phyloP scores from a whole-genome alignment of 139 green algal genomes.

The Auxenochlorella pyrenoidosa region DNA sequence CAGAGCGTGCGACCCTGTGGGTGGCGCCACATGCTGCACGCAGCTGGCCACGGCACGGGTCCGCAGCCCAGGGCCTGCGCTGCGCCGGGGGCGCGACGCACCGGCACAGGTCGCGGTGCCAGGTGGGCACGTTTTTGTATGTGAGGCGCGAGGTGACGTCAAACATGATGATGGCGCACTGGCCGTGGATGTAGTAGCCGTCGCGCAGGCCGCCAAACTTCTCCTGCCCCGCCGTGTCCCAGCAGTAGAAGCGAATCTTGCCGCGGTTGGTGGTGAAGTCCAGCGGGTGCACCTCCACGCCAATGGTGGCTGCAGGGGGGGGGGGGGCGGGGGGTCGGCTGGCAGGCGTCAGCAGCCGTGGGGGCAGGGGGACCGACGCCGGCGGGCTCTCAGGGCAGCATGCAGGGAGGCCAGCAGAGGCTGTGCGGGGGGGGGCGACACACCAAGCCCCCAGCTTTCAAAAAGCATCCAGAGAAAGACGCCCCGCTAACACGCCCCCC shows the following conservation, averaged over 20 bases:
- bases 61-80: too few relatives aligned
- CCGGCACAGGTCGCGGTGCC: conserved; percentile 97
- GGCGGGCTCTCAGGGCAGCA: background rate
- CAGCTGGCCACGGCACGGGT: too few relatives aligned
- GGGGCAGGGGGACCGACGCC: background rate
- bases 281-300: conserved; percentile 98
- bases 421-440: too few relatives aligned
- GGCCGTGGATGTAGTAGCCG: conserved; percentile 99
- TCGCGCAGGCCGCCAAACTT: conserved; percentile 99
- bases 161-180: conserved; percentile 99
- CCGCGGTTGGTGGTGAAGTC: conserved; percentile 99
- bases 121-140: conserved; percentile 99
- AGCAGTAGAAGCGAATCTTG: conserved; percentile 99
- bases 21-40: too few relatives aligned
- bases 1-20: too few relatives aligned
- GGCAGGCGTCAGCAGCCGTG: background rate
- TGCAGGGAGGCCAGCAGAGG: background rate
- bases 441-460: too few relatives aligned
- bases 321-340: background rate
- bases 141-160: conserved; percentile 99
- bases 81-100: conserved; percentile 10
- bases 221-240: conserved; percentile 98
- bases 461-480: too few relatives aligned
- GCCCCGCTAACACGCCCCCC: background rate
- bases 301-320: conserved; percentile 90